Conservation (phyloP, 805 yeast species). For the Cyberlindnera japonica region DNA sequence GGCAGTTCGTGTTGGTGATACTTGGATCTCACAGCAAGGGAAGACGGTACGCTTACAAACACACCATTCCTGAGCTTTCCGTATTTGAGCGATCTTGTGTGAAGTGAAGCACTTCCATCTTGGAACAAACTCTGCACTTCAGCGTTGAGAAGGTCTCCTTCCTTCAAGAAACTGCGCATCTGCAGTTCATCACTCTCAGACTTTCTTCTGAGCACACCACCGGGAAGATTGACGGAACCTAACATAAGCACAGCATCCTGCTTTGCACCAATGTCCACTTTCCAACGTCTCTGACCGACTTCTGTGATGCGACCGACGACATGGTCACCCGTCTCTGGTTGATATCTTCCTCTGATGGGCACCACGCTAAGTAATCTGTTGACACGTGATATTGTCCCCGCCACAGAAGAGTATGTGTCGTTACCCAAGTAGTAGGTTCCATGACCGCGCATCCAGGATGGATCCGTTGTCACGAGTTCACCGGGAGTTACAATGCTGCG, state of each 20-base stretch:
- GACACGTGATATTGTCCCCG: slow-evolving; percentile 84
- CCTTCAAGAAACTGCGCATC: slow-evolving; percentile 91
- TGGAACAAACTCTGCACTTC: slow-evolving; percentile 88
- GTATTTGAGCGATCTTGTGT: slow-evolving; percentile 91
- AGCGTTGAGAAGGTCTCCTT: slow-evolving; percentile 92
- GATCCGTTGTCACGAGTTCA: slow-evolving; percentile 91
- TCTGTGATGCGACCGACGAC: slow-evolving; percentile 91
- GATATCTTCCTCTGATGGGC: slow-evolving; percentile 83
- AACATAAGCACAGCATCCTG: slow-evolving; percentile 90
- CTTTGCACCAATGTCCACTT: slow-evolving; percentile 92
- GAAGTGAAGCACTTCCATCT: slow-evolving; percentile 91
- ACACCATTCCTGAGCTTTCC: slow-evolving; percentile 94
- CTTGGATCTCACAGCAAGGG: slow-evolving; percentile 78
- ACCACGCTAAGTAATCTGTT: slow-evolving; percentile 81
- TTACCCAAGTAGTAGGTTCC: slow-evolving; percentile 83
- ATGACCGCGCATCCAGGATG: slow-evolving; percentile 98
- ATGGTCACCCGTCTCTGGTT: slow-evolving; percentile 96
- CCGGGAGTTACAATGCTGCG: slow-evolving; percentile 83
- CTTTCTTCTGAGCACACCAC: slow-evolving; percentile 92
- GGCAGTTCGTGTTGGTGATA: slow-evolving; percentile 87
- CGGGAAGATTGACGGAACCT: slow-evolving; percentile 95
- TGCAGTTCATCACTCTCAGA: slow-evolving; percentile 94
- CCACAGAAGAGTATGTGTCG: slow-evolving; percentile 83
- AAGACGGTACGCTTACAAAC: slow-evolving; percentile 75
- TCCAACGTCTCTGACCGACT: slow-evolving; percentile 93